phyloP scores from a whole-genome alignment of 257 asterid genomes.

The Verbena officinalis region DNA sequence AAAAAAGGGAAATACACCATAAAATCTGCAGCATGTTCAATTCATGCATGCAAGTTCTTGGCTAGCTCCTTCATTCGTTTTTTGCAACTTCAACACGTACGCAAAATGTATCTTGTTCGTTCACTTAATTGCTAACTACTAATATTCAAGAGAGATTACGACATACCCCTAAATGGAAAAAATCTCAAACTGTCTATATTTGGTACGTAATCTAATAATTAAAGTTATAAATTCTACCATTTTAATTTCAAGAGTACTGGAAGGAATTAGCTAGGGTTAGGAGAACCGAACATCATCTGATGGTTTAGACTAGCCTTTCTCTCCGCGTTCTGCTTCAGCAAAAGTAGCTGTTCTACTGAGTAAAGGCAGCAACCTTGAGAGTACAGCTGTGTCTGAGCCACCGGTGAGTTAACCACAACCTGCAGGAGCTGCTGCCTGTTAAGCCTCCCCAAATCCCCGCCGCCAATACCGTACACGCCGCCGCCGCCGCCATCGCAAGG shows the following conservation, averaged over 20 bases:
- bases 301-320: slow-evolving; percentile 30
- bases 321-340: slow-evolving; percentile 40
- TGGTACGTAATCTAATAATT: too few relatives aligned
- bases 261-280: slow-evolving; percentile 27
- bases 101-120: too few relatives aligned
- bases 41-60: background rate
- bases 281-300: slow-evolving; percentile 24
- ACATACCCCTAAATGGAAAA: too few relatives aligned
- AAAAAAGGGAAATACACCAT: too few relatives aligned
- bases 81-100: too few relatives aligned
- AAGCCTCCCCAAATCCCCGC: slow-evolving; percentile 47
- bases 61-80: too few relatives aligned
- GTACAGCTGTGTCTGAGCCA: slow-evolving; percentile 55
- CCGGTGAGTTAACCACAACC: slow-evolving; percentile 64
- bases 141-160: too few relatives aligned
- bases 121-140: too few relatives aligned
- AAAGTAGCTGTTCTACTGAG: slow-evolving; percentile 57
- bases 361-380: slow-evolving; percentile 66
- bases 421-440: slow-evolving; percentile 71
- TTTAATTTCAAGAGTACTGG: too few relatives aligned
- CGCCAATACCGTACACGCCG: background rate
- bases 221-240: background rate
- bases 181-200: too few relatives aligned
- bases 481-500: slow-evolving; percentile 36
- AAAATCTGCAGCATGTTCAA: too few relatives aligned